Evolutionary conservation across 1,284 basidiomycete genomes (phyloP).

Genomic region (Xerocomus amazonicus): DNA sequence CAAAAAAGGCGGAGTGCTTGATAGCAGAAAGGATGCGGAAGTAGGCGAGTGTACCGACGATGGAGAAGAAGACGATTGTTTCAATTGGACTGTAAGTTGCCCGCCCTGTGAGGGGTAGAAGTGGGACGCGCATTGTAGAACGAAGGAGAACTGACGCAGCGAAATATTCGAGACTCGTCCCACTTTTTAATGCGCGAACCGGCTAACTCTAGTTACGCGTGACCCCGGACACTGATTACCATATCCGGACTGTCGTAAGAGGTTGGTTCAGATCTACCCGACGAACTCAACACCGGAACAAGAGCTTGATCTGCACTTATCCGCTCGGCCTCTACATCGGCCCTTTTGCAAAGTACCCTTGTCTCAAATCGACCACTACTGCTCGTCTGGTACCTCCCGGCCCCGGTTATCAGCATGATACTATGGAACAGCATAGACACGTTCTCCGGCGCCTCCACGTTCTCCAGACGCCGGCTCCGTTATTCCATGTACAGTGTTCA

Average conservation of each 20-base stretch:
- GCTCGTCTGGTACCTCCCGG: too few species aligned
- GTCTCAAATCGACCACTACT: too few species aligned
- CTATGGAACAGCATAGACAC: too few species aligned
- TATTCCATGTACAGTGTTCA: background rate
- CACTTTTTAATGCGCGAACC: conserved; percentile 27
- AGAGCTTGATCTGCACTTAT: background rate
- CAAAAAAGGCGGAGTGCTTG: conserved; percentile 71
- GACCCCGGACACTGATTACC: conserved; percentile 26
- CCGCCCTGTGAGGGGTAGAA: conserved; percentile 60
- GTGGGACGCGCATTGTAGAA: conserved; percentile 47
- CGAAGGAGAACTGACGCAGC: background rate
- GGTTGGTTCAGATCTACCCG: background rate
- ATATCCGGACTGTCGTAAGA: background rate
- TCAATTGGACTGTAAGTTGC: conserved; percentile 73
- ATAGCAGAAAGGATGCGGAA: conserved; percentile 88
- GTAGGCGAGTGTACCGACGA: conserved; percentile 86
- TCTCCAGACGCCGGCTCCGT: background rate
- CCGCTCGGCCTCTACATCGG: too few species aligned
- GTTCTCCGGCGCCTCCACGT: conserved; percentile 3
- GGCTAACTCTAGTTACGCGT: conserved; percentile 8
- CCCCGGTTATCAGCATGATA: too few species aligned
- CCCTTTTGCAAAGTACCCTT: too few species aligned
- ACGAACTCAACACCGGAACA: background rate
- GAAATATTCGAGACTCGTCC: conserved; percentile 20
- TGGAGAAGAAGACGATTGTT: conserved; percentile 83